A percentile compares a stretch with the other conserved stretches of the same genome.
phyloP scores from a whole-genome alignment of 345 rosid genomes.

The Moringa oleifera region DNA sequence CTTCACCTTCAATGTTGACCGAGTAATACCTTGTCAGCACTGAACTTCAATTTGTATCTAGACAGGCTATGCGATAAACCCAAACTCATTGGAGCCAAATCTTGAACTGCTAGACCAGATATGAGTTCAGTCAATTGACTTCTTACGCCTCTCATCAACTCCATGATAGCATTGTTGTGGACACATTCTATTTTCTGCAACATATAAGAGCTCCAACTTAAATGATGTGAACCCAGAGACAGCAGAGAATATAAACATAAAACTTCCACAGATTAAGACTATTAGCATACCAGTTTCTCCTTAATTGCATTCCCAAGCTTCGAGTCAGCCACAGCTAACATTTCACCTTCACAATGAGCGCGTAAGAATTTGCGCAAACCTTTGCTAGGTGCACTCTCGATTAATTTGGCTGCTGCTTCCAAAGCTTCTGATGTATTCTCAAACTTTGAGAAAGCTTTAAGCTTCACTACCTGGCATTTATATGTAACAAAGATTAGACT shows the following conservation, averaged over 20 bases:
- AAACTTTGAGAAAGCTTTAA: slow-evolving; percentile 82
- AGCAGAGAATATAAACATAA: neutral
- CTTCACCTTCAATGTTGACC: neutral
- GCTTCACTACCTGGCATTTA: slow-evolving; percentile 54
- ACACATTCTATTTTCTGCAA: slow-evolving; percentile 87
- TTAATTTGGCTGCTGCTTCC: slow-evolving; percentile 61
- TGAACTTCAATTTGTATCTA: slow-evolving; percentile 84
- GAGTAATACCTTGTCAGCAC: slow-evolving; percentile 76
- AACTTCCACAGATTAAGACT: neutral
- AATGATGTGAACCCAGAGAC: neutral
- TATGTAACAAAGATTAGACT: neutral
- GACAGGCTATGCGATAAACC: slow-evolving; percentile 94
- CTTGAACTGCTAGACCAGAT: slow-evolving; percentile 67
- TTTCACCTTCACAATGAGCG: slow-evolving; percentile 63
- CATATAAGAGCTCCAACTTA: neutral
- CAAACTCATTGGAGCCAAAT: slow-evolving; percentile 92
- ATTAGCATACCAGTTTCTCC: slow-evolving; percentile 63
- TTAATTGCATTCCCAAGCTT: slow-evolving; percentile 92
- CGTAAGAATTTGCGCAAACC: slow-evolving; percentile 77
- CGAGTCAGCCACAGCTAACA: slow-evolving; percentile 76
- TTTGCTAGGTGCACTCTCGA: slow-evolving; percentile 70
- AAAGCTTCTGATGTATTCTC: slow-evolving; percentile 88
- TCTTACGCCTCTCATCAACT: slow-evolving; percentile 80
- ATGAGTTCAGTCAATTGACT: slow-evolving; percentile 85
- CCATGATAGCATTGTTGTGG: slow-evolving; percentile 88